A percentile compares a stretch with the other conserved stretches of the same genome.
Evolutionary conservation across 1,139 yeast species (phyloP).

Genomic region (Starmera stellimalicola): DNA sequence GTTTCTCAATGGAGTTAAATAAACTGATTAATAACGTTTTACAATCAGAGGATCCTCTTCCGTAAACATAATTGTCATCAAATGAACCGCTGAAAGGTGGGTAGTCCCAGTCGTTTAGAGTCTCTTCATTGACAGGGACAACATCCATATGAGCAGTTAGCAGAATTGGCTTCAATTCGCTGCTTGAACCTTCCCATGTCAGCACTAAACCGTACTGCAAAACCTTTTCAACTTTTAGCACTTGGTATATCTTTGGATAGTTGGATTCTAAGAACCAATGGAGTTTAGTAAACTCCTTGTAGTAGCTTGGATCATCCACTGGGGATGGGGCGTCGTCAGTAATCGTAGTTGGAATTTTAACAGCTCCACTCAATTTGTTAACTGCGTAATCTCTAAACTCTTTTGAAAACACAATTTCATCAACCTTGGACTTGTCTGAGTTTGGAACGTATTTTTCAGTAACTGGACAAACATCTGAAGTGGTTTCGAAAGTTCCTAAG

Average conservation of each 20-base stretch:
- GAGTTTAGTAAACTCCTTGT: constrained; percentile 36
- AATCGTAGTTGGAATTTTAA: constrained; percentile 52
- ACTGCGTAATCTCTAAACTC: constrained; percentile 32
- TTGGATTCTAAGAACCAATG: constrained; percentile 42
- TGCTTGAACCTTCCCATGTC: constrained; percentile 55
- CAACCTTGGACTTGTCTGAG: constrained; percentile 13
- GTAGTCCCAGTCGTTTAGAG: constrained; percentile 45
- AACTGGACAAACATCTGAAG: background rate
- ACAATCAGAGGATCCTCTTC: constrained; percentile 51
- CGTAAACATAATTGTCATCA: constrained; percentile 45
- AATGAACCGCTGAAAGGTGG: constrained; percentile 48
- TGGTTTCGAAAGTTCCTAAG: no score
- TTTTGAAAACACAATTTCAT: constrained; percentile 24
- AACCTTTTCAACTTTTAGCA: constrained; percentile 24
- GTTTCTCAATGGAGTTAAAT: constrained; percentile 39
- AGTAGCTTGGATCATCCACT: constrained; percentile 25
- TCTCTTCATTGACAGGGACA: constrained; percentile 55
- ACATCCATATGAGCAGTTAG: constrained; percentile 66
- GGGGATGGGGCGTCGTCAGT: constrained; percentile 43
- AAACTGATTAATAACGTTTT: constrained; percentile 42
- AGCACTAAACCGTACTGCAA: constrained; percentile 42
- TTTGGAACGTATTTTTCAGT: background rate
- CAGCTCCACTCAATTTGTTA: constrained; percentile 37
- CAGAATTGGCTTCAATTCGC: constrained; percentile 39
- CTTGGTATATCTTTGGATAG: constrained; percentile 46